Conservation (phyloP, 495 filamentous ascomycete genomes). For the Tuber aestivum region DNA sequence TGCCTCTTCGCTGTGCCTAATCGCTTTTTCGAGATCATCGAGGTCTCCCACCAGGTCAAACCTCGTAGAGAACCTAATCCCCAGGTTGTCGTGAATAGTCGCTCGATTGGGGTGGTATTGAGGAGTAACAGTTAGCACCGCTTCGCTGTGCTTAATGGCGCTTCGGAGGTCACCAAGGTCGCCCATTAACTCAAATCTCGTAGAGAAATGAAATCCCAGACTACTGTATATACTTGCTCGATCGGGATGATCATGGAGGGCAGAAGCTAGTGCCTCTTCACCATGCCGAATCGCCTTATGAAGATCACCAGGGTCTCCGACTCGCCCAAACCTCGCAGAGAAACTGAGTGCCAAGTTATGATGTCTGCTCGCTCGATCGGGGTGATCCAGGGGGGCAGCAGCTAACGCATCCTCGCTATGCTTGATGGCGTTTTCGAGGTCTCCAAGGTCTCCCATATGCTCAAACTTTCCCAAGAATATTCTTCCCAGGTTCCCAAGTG, state of each 20-base stretch:
- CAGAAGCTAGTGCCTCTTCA: slow-evolving; percentile 7
- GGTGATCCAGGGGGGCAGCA: background rate
- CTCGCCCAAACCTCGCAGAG: background rate
- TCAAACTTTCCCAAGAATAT: background rate
- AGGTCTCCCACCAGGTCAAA: too few relatives aligned
- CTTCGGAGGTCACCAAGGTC: too few relatives aligned
- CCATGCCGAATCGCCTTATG: slow-evolving; percentile 5
- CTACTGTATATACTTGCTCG: too few relatives aligned
- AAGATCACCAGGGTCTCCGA: slow-evolving; percentile 10
- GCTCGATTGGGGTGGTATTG: too few relatives aligned
- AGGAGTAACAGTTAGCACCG: too few relatives aligned
- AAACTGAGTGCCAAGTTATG: background rate
- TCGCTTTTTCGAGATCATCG: too few relatives aligned
- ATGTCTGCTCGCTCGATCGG: too few relatives aligned
- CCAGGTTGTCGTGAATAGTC: background rate
- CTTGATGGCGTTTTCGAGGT: too few relatives aligned
- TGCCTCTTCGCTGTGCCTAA: too few relatives aligned
- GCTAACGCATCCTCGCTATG: background rate
- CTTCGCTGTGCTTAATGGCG: too few relatives aligned
- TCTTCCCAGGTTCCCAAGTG: background rate
- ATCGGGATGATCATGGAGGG: background rate
- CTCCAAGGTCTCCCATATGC: background rate
- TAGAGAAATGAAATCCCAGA: too few relatives aligned
- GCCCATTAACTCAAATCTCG: background rate
- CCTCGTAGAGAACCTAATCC: too few relatives aligned